Percentiles rank a stretch among this genome's conserved stretches.
Conservation (phyloP, 169 alveolate species). For the Plasmodium cynomolgi region DNA sequence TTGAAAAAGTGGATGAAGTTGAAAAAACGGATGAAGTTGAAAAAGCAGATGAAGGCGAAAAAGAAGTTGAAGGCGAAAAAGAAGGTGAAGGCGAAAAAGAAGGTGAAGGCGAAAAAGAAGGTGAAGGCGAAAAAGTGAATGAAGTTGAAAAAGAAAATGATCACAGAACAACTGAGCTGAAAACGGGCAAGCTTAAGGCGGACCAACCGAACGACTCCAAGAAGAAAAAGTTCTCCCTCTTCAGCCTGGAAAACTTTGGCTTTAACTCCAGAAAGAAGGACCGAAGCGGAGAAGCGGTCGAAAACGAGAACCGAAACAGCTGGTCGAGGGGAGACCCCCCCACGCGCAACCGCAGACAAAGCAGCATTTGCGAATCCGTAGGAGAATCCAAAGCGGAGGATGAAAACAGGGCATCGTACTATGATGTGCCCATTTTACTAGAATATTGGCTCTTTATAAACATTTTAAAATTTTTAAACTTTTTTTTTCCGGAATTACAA, state of each 20-base stretch:
- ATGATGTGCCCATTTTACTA: constrained; percentile 50
- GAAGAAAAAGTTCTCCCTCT: background rate
- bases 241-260: constrained; percentile 8
- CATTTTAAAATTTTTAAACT: constrained; percentile 36
- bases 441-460: constrained; percentile 66
- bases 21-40: background rate
- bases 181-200: background rate
- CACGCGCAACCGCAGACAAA: background rate
- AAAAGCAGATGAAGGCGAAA: background rate
- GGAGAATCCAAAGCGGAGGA: background rate
- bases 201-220: background rate
- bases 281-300: background rate
- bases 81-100: background rate
- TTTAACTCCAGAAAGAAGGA: constrained; percentile 11
- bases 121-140: background rate
- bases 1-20: background rate
- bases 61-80: background rate
- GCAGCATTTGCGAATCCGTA: background rate
- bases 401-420: background rate
- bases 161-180: background rate
- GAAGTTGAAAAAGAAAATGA: background rate
- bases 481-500: constrained; percentile 12
- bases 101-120: background rate
- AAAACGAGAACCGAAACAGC: background rate
- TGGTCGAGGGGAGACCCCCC: background rate